Base-by-base conservation (phyloP, 306 rosid species). In the Acacia confusa region DNA sequence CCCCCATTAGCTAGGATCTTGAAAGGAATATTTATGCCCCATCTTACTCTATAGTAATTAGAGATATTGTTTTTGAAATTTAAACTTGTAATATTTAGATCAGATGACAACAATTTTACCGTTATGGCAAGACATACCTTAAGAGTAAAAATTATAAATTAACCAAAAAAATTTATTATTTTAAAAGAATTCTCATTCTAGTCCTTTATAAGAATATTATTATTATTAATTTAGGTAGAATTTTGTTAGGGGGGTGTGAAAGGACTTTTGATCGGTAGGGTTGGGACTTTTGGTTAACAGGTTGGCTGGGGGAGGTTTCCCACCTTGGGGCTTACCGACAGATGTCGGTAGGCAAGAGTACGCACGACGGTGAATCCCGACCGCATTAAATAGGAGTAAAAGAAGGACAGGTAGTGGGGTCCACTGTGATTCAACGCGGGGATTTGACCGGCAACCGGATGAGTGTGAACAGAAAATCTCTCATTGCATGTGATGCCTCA, bases 241-340 rank as follows among this genome's bases (percentile, higher is more conserved):
- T 20, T 36, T 68, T 12, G 27, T 45, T 41, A 16, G 3, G 8
- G 57, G 9, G 44, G 89, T 86, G 89, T 87, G 94, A 83, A 92
- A 64, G 45, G 85, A 74, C 52, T 52, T 67, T 76, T 53, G 40
- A 61, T 30, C 0, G 4, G 16, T 7, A 65, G 83, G 80, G 87
- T 57, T 66, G 81, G 76, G 86, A 82, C 60, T 92, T 92, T 89
- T 91, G 96, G 97, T 85, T 82, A 89, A 90, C 96, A 89, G 98
- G 89, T 91, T 81, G 92, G 88, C 82, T 43, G 0, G 34, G 74
- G 41, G 84, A 55, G 88, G 86, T 90, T 88, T 92, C 97, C 94
- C 92, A 91, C 97, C 92, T 44, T 3, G 57, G 2, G 57, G 75
- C 9, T 11, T 81, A 93, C 98, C 76, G 94, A 69, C 93, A 88